Percentiles rank a stretch among this genome's conserved stretches.
These are phyloP conservation scores for Catenaria anguillulae DNA, from an alignment of 371 early-diverging fungal species.

Conservation along the genomic window DNA sequence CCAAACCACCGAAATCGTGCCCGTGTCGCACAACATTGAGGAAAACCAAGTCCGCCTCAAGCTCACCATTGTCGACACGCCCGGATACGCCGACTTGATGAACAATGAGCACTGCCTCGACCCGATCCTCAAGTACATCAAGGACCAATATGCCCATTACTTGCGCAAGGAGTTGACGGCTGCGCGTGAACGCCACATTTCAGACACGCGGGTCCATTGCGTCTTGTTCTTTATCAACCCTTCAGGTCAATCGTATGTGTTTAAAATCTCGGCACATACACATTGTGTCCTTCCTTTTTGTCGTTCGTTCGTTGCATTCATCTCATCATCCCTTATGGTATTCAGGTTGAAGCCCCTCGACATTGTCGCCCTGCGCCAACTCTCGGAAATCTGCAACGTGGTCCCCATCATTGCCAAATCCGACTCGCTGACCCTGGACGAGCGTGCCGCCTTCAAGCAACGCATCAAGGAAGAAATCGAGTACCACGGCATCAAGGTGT, in stretches of 20 bases:
- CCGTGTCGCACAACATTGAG: constrained; percentile 66
- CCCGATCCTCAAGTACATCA: constrained; percentile 77
- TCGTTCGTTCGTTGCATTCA: too few relatives aligned
- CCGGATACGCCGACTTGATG: constrained; percentile 65
- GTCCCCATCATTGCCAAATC: constrained; percentile 78
- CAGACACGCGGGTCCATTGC: constrained; percentile 68
- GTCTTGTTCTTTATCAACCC: constrained; percentile 65
- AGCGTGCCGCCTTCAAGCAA: constrained; percentile 54
- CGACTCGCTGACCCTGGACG: constrained; percentile 66
- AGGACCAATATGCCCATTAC: constrained; percentile 80
- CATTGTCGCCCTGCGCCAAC: constrained; percentile 52
- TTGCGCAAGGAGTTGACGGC: constrained; percentile 75
- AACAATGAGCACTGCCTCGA: constrained; percentile 87
- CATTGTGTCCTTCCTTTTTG: not conserved
- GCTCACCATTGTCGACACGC: constrained; percentile 71
- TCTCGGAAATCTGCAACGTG: constrained; percentile 56
- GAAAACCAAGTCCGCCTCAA: constrained; percentile 70
- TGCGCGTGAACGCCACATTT: constrained; percentile 64
- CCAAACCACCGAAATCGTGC: constrained; percentile 71
- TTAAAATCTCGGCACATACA: constrained; percentile 25
- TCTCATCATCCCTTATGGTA: not conserved
- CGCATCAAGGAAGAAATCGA: constrained; percentile 74
- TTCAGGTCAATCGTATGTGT: constrained; percentile 55
- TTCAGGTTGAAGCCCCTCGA: constrained; percentile 63
- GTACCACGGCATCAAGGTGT: constrained; percentile 76